Percentiles rank a stretch among this genome's conserved stretches.
These are phyloP conservation scores for Parietaria judaica DNA, from an alignment of 306 rosid species.

Conservation along the genomic window DNA sequence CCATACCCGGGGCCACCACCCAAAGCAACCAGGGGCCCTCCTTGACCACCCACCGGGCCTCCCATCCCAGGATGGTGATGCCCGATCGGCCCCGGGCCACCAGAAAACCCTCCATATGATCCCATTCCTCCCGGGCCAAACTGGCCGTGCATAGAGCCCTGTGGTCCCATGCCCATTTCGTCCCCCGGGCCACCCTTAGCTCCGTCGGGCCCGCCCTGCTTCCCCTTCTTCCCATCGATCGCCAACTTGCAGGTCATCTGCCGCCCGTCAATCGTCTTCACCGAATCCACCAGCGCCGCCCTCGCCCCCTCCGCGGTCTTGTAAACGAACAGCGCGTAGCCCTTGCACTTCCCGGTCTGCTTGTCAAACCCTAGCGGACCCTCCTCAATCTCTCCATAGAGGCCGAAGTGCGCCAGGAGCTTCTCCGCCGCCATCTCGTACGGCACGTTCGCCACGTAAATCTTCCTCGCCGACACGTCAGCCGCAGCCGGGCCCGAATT, in stretches of 20 bases:
- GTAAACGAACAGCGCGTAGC: constrained; percentile 80
- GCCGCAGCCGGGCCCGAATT: background rate
- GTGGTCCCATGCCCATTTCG: constrained; percentile 29
- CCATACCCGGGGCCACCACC: constrained; percentile 58
- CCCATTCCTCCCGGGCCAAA: constrained; percentile 60
- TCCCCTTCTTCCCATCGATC: constrained; percentile 75
- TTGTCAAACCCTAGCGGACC: constrained; percentile 95
- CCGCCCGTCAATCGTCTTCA: constrained; percentile 76
- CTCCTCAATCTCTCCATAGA: constrained; percentile 88
- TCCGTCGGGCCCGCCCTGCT: constrained; percentile 46
- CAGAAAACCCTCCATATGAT: constrained; percentile 54
- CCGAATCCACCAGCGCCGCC: constrained; percentile 68
- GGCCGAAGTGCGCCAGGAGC: constrained; percentile 55
- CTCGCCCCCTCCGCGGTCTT: constrained; percentile 83
- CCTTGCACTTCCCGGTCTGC: constrained; percentile 82
- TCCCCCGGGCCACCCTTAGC: constrained; percentile 42
- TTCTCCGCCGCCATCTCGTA: constrained; percentile 77
- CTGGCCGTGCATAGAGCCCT: constrained; percentile 44
- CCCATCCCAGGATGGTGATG: constrained; percentile 44
- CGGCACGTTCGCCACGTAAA: constrained; percentile 87
- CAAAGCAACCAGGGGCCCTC: constrained; percentile 50
- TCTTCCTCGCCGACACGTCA: constrained; percentile 60
- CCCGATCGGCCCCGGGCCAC: constrained; percentile 61
- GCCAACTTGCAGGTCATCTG: constrained; percentile 81
- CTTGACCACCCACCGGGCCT: constrained; percentile 39